Base-by-base conservation (phyloP, 257 asterid genomes). In the Fraxinus excelsior region DNA sequence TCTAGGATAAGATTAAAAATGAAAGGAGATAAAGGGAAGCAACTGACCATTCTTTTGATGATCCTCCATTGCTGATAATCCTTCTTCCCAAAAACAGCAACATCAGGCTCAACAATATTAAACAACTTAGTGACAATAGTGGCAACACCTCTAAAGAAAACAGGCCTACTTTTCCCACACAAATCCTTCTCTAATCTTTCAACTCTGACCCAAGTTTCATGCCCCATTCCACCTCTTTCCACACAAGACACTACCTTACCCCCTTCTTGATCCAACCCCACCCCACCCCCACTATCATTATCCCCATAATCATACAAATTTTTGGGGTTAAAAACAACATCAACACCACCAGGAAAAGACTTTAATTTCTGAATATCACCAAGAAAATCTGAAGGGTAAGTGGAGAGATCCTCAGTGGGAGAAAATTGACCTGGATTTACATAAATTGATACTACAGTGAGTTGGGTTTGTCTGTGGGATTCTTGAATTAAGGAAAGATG, bases 21-120 rank as follows among this genome's bases (percentile, higher is more conserved):
- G 0, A 34, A 66, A 37, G 21, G 14, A 23, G 67, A 29, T 21
- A 60, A 60, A 21, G 12, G 68, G 21, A 26, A 62, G 12, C 25
- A 23, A 28, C 86, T 84, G 32, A 93, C 99, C 99, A 95, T 89
- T 84, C 96, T 86, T 51, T 84, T 86, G 46, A 93, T 83, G 69
- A 91, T 87, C 88, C 89, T 87, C 96, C 93, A 90, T 66, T 95
- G 99, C 84, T 93, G 99, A 84, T 95, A 95, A 81, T 95, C 99
- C 89, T 95, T 95, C 94, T 95, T 95, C 42, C 98, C 99, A 84
- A 95, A 88, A 16, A 93, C 93, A 74, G 89, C 94, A 79, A 95
- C 88, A 87, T 95, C 97, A 75, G 98, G 99, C 81, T 93, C 96
- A 76, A 95, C 97, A 16, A 95, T 82, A 75, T 93, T 95, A 78